These are phyloP conservation scores for Pseudopyricularia cyperi DNA, from an alignment of 2,329 filamentous ascomycete genomes.

Conservation along the genomic window DNA sequence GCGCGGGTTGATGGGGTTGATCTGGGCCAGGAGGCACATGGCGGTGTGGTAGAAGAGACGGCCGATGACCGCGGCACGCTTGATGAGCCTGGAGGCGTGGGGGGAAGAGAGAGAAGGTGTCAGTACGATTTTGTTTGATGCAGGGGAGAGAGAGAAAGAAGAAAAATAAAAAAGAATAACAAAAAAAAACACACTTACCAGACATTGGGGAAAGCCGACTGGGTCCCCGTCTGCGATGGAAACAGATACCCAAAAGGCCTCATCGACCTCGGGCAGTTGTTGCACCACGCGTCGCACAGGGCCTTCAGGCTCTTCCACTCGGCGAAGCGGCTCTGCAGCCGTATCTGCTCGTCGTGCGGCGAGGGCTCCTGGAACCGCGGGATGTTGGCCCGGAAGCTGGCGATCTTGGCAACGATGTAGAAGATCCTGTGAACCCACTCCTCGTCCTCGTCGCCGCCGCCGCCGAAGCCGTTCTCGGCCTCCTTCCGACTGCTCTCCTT, in stretches of 20 bases:
- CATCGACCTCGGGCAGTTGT: slow-evolving; percentile 71
- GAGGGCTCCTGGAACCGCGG: slow-evolving; percentile 46
- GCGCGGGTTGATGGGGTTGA: slow-evolving; percentile 55
- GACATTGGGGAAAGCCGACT: slow-evolving; percentile 73
- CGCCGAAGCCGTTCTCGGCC: background rate
- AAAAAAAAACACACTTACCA: too few species aligned
- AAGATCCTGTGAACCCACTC: slow-evolving; percentile 81
- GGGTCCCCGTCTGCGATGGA: slow-evolving; percentile 50
- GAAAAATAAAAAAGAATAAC: too few species aligned
- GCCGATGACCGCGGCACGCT: slow-evolving; percentile 67
- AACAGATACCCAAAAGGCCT: slow-evolving; percentile 69
- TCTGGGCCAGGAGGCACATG: slow-evolving; percentile 67
- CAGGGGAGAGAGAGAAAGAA: slow-evolving; percentile 8
- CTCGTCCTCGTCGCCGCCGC: slow-evolving; percentile 50
- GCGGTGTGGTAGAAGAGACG: slow-evolving; percentile 83
- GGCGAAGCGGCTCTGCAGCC: slow-evolving; percentile 49
- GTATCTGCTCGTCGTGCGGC: slow-evolving; percentile 49
- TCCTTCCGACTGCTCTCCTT: slow-evolving; percentile 1
- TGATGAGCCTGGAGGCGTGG: slow-evolving; percentile 58
- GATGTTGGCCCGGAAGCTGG: slow-evolving; percentile 67
- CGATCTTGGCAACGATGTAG: slow-evolving; percentile 76
- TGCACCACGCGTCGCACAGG: slow-evolving; percentile 76
- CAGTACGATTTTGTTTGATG: background rate
- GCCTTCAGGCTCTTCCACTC: slow-evolving; percentile 72
- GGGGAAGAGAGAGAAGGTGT: background rate